Evolutionary conservation across 2,329 filamentous ascomycete species (phyloP).

Genomic region (Ceratocystis diversiconidia): DNA sequence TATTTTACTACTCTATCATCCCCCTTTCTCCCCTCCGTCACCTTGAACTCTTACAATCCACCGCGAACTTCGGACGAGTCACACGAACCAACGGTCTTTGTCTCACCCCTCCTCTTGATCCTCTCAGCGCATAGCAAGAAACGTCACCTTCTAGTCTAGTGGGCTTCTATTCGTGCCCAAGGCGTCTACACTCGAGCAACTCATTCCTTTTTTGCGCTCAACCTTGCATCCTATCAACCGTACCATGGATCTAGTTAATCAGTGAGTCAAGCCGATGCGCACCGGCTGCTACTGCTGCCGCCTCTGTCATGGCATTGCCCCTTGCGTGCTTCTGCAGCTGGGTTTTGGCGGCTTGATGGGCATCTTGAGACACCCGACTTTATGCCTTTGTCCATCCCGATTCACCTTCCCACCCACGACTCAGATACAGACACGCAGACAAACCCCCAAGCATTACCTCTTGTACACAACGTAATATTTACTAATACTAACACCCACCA

Average conservation of each 20-base stretch:
- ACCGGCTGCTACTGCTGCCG: conserved; percentile 10
- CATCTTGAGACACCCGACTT: neutral
- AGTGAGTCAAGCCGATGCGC: conserved; percentile 30
- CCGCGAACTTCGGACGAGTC: neutral
- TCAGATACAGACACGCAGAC: neutral
- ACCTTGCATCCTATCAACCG: neutral
- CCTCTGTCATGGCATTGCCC: neutral
- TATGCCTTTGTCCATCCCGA: neutral
- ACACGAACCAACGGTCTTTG: neutral
- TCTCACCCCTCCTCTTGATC: neutral
- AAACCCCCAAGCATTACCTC: neutral
- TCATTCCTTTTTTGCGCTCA: neutral
- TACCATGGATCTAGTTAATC: conserved; percentile 47
- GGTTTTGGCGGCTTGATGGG: neutral
- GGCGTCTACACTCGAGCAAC: neutral
- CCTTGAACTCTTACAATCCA: neutral
- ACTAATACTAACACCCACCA: neutral
- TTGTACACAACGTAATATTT: neutral
- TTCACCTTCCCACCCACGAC: neutral
- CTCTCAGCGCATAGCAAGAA: neutral
- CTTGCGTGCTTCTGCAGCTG: neutral
- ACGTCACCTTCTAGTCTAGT: neutral
- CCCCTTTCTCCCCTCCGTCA: too few species aligned
- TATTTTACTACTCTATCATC: too few species aligned
- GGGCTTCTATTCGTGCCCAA: neutral